Percentiles rank a stretch among this genome's conserved stretches.
phyloP scores from a whole-genome alignment of 495 filamentous ascomycete genomes.

The Thermochaetoides thermophila region DNA sequence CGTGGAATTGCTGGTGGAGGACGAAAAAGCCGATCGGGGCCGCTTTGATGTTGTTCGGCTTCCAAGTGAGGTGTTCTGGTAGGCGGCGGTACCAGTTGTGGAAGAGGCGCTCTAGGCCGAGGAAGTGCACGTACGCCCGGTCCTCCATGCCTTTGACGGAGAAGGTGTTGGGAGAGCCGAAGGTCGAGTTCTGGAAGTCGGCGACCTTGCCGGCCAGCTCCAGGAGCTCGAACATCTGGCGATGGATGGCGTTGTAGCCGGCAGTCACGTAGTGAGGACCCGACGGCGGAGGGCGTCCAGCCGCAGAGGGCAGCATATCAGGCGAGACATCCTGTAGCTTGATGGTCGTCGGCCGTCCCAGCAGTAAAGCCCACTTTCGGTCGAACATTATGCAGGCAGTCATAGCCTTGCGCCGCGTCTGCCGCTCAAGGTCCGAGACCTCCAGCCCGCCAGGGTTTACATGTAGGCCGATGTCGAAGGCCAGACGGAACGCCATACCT shows the following conservation, averaged over 20 bases:
- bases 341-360: constrained; percentile 37
- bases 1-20: constrained; percentile 39
- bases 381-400: constrained; percentile 37
- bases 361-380: constrained; percentile 35
- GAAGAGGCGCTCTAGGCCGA: constrained; percentile 33
- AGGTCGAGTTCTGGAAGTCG: constrained; percentile 20
- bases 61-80: constrained; percentile 33
- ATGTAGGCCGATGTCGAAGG: constrained; percentile 38
- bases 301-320: constrained; percentile 18
- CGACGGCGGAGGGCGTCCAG: background rate
- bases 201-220: constrained; percentile 35
- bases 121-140: constrained; percentile 30
- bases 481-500: constrained; percentile 32
- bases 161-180: constrained; percentile 5
- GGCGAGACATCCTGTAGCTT: constrained; percentile 34
- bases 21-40: constrained; percentile 38
- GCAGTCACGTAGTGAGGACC: constrained; percentile 7
- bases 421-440: constrained; percentile 26
- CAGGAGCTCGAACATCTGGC: constrained; percentile 35
- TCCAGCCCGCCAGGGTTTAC: constrained; percentile 21
- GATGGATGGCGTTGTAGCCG: constrained; percentile 28
- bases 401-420: constrained; percentile 32
- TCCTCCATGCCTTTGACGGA: constrained; percentile 19
- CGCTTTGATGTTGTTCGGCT: constrained; percentile 30
- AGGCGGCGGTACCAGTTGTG: constrained; percentile 36